A percentile compares a stretch with the other conserved stretches of the same genome.
These are phyloP conservation scores for Triticum turgidum DNA, from an alignment of 176 grass and related monocot genomes.

Conservation along the genomic window DNA sequence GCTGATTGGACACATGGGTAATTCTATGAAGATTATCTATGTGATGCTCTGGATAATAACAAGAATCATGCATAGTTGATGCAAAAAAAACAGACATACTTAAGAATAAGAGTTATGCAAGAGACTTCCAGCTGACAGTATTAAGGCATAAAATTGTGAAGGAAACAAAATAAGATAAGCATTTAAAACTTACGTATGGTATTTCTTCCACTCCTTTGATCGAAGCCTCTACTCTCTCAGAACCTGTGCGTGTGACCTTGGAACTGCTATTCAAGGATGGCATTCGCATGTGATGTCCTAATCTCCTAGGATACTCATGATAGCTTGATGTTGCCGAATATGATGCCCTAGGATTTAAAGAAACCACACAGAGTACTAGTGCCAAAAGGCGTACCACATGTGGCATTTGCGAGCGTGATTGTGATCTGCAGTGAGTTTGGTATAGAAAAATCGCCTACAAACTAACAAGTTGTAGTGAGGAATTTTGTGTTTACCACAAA, in stretches of 20 bases:
- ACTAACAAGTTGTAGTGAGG: neutral
- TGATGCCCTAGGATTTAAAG: neutral
- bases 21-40: too few relatives aligned
- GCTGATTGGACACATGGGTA: neutral
- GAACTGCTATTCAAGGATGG: neutral
- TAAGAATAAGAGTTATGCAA: neutral
- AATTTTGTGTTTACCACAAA: neutral
- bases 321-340: neutral
- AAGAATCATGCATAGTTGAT: neutral
- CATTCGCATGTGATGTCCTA: neutral
- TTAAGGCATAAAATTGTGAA: neutral
- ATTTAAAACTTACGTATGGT: neutral
- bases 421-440: neutral
- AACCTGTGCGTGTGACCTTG: neutral
- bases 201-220: neutral
- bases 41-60: neutral
- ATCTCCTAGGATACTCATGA: neutral
- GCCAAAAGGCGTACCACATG: neutral
- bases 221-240: neutral
- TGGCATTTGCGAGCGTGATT: neutral
- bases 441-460: neutral
- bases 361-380: neutral
- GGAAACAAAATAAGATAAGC: neutral
- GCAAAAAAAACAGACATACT: neutral
- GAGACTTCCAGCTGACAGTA: neutral